Evolutionary conservation across 1,139 yeast species (phyloP), one percentile per base, ranked within the genome.

Genomic region (Geotrichum candidum): DNA sequence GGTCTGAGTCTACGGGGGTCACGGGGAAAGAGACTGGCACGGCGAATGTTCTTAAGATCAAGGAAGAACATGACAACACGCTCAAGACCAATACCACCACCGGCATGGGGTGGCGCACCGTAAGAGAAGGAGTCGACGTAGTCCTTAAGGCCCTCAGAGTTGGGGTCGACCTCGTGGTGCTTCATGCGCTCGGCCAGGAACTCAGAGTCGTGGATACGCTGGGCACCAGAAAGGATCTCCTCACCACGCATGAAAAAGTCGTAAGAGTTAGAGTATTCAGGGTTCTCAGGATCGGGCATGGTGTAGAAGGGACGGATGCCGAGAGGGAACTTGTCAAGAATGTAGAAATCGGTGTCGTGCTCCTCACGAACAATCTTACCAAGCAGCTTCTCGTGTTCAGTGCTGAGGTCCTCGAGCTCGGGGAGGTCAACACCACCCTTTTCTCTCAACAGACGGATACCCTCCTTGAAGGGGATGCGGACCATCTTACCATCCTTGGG

Each of bases 241-340:
- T 94, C 99, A 74, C 99, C 99, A 80, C 99, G 88, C 98, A 94
- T 94, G 82, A 95, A 95, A 86, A 95, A 94, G 80, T 94, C 99
- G 75, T 92, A 77, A 22, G 80, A 77, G 84, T 94, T 94, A 68
- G 97, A 91, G 80, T 91, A 91, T 71, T 87, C 82, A 67, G 96
- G 84, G 78, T 95, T 91, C 73, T 85, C 88, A 22, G 98, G 83
- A 75, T 92, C 97, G 65, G 99, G 98, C 99, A 95, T 94, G 63
- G 99, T 94, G 83, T 94, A 94, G 84, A 94, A 94, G 64, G 99
- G 99, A 80, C 99, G 88, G 63, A 91, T 84, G 38, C 90, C 96
- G 73, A 91, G 81, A 71, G 99, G 99, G 88, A 95, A 94, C 77
- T 94, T 94, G 82, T 94, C 99, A 78, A 94, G 84, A 73, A 94